Percentiles rank a stretch among this genome's conserved stretches.
phyloP scores from a whole-genome alignment of 805 yeast species.

The Starmerella apicola region DNA sequence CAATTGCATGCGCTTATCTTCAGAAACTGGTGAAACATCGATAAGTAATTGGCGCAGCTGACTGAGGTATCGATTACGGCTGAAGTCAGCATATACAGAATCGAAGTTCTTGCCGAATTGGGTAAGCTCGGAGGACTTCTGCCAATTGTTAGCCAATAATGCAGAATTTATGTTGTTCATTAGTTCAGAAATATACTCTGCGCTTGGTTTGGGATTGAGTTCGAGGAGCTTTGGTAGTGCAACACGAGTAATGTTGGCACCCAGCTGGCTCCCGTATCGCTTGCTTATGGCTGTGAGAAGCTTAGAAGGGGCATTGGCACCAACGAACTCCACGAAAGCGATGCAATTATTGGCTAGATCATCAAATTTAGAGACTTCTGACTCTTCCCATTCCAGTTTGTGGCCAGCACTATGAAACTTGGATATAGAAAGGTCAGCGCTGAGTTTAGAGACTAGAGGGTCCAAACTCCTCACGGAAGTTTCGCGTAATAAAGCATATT shows the following conservation, averaged over 20 bases:
- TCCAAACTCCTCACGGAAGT: not conserved
- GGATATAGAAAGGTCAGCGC: not conserved
- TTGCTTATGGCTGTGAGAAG: slow-evolving; percentile 1
- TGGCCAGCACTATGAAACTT: not conserved
- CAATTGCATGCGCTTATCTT: slow-evolving; percentile 1
- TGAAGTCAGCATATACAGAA: slow-evolving; percentile 7
- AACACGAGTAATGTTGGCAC: slow-evolving; percentile 4
- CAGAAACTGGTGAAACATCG: not conserved
- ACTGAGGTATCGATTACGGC: slow-evolving; percentile 9
- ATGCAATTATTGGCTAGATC: not conserved
- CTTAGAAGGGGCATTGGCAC: not conserved
- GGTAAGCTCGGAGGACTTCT: slow-evolving; percentile 5
- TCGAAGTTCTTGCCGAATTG: slow-evolving; percentile 10
- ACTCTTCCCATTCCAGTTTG: not conserved
- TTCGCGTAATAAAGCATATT: not conserved
- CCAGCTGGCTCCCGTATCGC: slow-evolving; percentile 9
- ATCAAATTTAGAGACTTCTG: not conserved
- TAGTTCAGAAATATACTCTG: slow-evolving; percentile 6
- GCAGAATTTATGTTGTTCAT: slow-evolving; percentile 8
- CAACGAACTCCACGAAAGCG: not conserved
- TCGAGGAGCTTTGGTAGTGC: slow-evolving; percentile 10
- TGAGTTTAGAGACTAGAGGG: not conserved
- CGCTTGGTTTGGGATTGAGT: slow-evolving; percentile 3
- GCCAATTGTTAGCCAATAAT: slow-evolving; percentile 5
- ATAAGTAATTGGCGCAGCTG: slow-evolving; percentile 9